Conservation (phyloP, 2,329 filamentous ascomycete species). For the Cephalotrichum gorgonifer region DNA sequence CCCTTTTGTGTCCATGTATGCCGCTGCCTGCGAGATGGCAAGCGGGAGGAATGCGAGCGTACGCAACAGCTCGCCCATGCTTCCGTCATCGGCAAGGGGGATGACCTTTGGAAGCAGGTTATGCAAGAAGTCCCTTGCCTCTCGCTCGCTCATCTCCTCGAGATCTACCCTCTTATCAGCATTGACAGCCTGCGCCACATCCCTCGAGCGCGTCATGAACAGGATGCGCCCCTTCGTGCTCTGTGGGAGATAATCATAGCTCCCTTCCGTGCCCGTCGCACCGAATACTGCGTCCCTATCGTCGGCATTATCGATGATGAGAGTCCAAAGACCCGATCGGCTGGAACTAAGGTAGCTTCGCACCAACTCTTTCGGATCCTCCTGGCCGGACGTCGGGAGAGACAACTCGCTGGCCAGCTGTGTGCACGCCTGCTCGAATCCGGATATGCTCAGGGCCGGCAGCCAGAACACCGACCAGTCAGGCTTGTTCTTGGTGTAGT, state of each 20-base stretch:
- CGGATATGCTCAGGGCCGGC: constrained; percentile 23
- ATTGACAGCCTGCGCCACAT: constrained; percentile 16
- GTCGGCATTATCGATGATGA: constrained; percentile 32
- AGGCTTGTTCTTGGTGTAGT: constrained; percentile 22
- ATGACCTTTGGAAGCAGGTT: constrained; percentile 6
- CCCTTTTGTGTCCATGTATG: constrained; percentile 24
- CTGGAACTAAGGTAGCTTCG: constrained; percentile 21
- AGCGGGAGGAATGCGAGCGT: constrained; percentile 23
- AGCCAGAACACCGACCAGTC: constrained; percentile 33
- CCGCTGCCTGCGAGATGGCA: constrained; percentile 26
- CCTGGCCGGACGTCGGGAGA: constrained; percentile 31
- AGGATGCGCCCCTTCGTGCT: constrained; percentile 20
- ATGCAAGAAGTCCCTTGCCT: constrained; percentile 14
- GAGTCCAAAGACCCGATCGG: constrained; percentile 22
- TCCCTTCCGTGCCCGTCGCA: constrained; percentile 10
- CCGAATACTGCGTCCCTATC: constrained; percentile 17
- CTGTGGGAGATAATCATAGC: constrained; percentile 15
- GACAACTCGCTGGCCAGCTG: constrained; percentile 20
- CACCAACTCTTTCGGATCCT: constrained; percentile 51
- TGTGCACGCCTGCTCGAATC: constrained; percentile 26
- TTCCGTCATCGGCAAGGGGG: constrained; percentile 4
- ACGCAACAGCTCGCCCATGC: constrained; percentile 11
- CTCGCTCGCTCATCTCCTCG: constrained; percentile 12
- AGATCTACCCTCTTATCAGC: background rate
- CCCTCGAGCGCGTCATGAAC: constrained; percentile 25